Evolutionary conservation across 805 yeast genomes (phyloP).

Genomic region (Cyberlindnera americana): DNA sequence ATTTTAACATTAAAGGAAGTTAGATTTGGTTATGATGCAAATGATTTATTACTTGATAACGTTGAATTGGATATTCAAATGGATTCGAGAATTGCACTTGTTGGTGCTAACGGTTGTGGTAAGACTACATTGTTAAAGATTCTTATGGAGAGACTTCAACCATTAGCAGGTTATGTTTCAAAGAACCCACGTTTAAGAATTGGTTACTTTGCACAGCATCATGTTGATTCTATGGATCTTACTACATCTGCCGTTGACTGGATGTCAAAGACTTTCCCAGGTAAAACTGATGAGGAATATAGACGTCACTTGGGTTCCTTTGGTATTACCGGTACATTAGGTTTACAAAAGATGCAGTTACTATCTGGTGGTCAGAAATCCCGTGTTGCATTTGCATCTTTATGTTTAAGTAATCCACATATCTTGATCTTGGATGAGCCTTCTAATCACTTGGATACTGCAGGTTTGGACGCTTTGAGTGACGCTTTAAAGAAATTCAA

Average conservation of each 20-base stretch:
- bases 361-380: conserved; percentile 98
- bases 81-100: conserved; percentile 93
- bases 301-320: conserved; percentile 95
- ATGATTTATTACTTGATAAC: conserved; percentile 59
- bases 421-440: conserved; percentile 94
- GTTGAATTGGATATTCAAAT: conserved; percentile 89
- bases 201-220: conserved; percentile 98
- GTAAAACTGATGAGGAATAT: conserved; percentile 93
- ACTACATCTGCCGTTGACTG: conserved; percentile 83
- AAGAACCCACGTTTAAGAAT: conserved; percentile 84
- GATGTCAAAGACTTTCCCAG: conserved; percentile 88
- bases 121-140: conserved; percentile 90
- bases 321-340: conserved; percentile 93
- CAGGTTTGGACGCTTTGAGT: conserved; percentile 93
- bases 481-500: conserved; percentile 84
- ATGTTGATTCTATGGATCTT: conserved; percentile 95
- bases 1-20: conserved; percentile 85
- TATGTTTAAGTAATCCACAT: conserved; percentile 88
- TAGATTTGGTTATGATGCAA: conserved; percentile 75
- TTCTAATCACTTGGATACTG: conserved; percentile 96
- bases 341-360: conserved; percentile 83
- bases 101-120: conserved; percentile 99
- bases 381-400: conserved; percentile 95
- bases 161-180: conserved; percentile 73
- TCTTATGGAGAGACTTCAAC: conserved; percentile 71